phyloP scores from a whole-genome alignment of 2,329 filamentous ascomycete genomes.

The Alternaria sp. region DNA sequence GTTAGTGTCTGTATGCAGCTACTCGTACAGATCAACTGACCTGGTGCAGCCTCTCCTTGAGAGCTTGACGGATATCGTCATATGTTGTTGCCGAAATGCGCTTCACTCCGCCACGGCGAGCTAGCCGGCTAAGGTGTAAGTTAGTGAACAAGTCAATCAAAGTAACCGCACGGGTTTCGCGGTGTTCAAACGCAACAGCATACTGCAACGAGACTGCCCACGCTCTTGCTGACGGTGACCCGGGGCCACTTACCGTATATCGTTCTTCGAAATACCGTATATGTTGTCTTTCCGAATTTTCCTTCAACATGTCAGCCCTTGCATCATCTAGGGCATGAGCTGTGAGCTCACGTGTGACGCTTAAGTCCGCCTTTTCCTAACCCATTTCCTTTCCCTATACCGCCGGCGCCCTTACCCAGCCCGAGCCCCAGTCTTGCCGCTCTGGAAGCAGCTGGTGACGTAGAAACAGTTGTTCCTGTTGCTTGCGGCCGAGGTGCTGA shows the following conservation, averaged over 20 bases:
- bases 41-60: slow-evolving; percentile 60
- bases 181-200: too few species aligned
- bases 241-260: slow-evolving; percentile 41
- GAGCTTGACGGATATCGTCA: slow-evolving; percentile 62
- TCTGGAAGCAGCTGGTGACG: slow-evolving; percentile 15
- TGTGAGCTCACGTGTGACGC: slow-evolving; percentile 34
- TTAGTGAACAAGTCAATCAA: slow-evolving; percentile 14
- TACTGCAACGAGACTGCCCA: background rate
- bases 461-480: background rate
- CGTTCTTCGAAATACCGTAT: slow-evolving; percentile 44
- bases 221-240: background rate
- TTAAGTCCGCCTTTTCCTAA: slow-evolving; percentile 22
- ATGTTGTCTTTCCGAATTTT: slow-evolving; percentile 47
- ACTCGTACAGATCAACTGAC: slow-evolving; percentile 23
- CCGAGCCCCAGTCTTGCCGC: slow-evolving; percentile 27
- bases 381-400: slow-evolving; percentile 28
- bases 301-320: slow-evolving; percentile 27
- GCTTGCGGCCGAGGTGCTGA: slow-evolving; percentile 8
- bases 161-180: background rate
- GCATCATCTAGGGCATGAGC: background rate
- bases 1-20: background rate
- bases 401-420: slow-evolving; percentile 26
- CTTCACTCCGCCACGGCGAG: slow-evolving; percentile 79
- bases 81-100: slow-evolving; percentile 73
- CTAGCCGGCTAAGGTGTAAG: slow-evolving; percentile 63